Evolutionary conservation across 1,284 basidiomycete genomes (phyloP), one percentile per base, ranked within the genome.

Genomic region (Neolentinus lepideus): DNA sequence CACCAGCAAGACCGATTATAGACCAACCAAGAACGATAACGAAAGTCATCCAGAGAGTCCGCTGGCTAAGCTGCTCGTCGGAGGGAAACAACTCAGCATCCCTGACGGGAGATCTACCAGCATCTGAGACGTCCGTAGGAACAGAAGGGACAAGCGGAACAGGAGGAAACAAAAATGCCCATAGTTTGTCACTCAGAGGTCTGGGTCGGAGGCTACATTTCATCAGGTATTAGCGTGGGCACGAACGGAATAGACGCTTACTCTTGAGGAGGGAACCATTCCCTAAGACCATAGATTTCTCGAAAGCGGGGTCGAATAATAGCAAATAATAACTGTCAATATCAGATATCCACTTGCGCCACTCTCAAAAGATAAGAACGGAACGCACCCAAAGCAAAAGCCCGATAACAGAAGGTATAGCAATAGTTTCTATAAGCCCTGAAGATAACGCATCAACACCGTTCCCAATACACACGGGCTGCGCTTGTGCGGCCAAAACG

Each of bases 231-330:
- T 52, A 14, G 33, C 9, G 27, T 24, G 3, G 51, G 3, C 51
- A 31, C 8, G 29, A 16, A 52, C 16, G 11, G 11, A 6, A 36
- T 51, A 38, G 6, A 21, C 25, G 62, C 84, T 71, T 64, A 88
- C 86, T 81, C 79, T 68, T 75, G 79, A 50, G 78, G 80, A 16
- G 84, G 76, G 66, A 89, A 90, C 87, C 87, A 90, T 64, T 88
- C 85, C 62, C 87, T 72, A 52, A 85, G 67, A 24, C 72, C 83
- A 62, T 89, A 90, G 19, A 90, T 65, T 69, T 88, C 84, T 56
- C 85, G 78, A 64, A 81, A 84, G 55, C 76, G 80, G 12, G 86
- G 85, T 50, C 87, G 76, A 21, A 88, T 59, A 55, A 84, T 68
- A 29, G 84, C 86, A 67, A 89, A 89, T 48, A 82, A 59, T 54